These are phyloP conservation scores for Niebla homalea DNA, from an alignment of 495 filamentous ascomycete species.

Conservation along the genomic window DNA sequence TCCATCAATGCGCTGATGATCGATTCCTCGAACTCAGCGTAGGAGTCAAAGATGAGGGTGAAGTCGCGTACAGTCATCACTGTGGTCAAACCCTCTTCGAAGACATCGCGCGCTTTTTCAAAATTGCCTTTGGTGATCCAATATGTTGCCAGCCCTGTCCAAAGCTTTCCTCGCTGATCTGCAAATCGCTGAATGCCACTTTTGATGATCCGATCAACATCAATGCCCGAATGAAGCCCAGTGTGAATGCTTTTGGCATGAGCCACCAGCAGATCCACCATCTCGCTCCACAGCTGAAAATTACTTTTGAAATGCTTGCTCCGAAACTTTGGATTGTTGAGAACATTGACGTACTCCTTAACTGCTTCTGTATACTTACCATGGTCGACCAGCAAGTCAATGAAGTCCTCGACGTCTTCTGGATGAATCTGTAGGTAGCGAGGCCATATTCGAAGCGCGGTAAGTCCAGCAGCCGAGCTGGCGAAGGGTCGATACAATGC, in stretches of 20 bases:
- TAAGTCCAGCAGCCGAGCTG: constrained; percentile 80
- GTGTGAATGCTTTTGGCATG: constrained; percentile 79
- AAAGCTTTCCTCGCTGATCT: constrained; percentile 92
- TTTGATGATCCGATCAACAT: constrained; percentile 85
- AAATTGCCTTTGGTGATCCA: constrained; percentile 91
- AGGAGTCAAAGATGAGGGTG: constrained; percentile 89
- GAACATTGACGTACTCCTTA: constrained; percentile 80
- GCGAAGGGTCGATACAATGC: constrained; percentile 83
- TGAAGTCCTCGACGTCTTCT: constrained; percentile 90
- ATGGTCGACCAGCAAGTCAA: constrained; percentile 72
- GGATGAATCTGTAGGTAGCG: constrained; percentile 97
- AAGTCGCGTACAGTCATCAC: constrained; percentile 99
- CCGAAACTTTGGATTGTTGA: constrained; percentile 83
- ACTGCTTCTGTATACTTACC: constrained; percentile 85
- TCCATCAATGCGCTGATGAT: constrained; percentile 89
- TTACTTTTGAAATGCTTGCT: constrained; percentile 90
- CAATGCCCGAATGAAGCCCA: constrained; percentile 62
- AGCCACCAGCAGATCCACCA: constrained; percentile 91
- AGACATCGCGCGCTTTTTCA: constrained; percentile 81
- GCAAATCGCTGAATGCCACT: constrained; percentile 88
- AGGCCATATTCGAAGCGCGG: constrained; percentile 85
- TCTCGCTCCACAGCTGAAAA: constrained; percentile 95
- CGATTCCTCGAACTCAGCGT: constrained; percentile 93
- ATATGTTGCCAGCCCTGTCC: constrained; percentile 91
- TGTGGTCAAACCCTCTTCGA: constrained; percentile 93